Conservation (phyloP, 1,139 yeast genomes). For the Saccharomyces hybrid region DNA sequence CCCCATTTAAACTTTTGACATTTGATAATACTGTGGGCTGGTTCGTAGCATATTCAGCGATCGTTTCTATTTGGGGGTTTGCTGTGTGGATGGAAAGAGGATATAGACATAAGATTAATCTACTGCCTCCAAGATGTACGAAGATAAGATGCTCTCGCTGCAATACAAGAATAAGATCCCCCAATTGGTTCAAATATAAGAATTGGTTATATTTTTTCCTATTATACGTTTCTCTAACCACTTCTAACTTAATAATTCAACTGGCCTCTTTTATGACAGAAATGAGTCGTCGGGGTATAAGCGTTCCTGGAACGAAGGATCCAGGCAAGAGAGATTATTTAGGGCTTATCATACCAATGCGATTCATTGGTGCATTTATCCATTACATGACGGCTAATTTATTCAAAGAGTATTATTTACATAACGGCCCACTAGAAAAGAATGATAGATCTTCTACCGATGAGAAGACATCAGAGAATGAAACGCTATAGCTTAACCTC, state of each 20-base stretch:
- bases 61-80: neutral
- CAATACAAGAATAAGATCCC: neutral
- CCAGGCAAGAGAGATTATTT: too few species aligned
- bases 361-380: neutral
- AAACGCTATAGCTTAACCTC: neutral
- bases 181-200: neutral
- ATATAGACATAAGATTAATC: neutral
- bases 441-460: neutral
- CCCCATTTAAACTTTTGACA: neutral
- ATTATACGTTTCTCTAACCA: neutral
- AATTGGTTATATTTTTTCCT: neutral
- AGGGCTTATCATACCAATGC: neutral
- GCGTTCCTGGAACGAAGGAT: neutral
- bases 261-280: neutral
- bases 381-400: neutral
- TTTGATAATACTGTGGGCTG: neutral
- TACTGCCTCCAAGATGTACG: neutral
- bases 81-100: neutral
- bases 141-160: neutral
- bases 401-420: neutral
- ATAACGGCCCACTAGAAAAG: neutral
- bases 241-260: neutral
- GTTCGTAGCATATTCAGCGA: neutral
- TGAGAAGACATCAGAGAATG: neutral
- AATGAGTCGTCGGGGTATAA: neutral